Conservation (phyloP, 108 stramenopile genomes). For the Discostella stelligeroides region DNA sequence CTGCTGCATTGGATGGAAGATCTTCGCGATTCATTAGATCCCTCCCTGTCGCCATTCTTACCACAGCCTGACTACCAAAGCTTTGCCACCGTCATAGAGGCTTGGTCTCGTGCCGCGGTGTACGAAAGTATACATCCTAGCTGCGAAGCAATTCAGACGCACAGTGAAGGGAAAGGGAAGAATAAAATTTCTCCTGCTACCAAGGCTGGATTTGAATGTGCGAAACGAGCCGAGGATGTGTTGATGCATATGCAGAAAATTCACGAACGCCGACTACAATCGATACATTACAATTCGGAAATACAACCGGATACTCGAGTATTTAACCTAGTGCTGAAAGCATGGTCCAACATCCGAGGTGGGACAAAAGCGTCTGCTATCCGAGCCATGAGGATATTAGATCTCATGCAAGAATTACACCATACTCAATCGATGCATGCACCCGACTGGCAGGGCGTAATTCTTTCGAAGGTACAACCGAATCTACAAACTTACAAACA, state of each 20-base stretch:
- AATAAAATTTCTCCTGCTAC: constrained; percentile 10
- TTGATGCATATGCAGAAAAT: constrained; percentile 46
- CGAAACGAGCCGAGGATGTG: constrained; percentile 36
- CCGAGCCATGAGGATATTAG: constrained; percentile 36
- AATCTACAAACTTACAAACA: constrained; percentile 41
- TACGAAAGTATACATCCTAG: constrained; percentile 18
- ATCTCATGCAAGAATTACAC: constrained; percentile 48
- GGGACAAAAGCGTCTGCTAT: constrained; percentile 43
- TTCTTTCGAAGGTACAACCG: constrained; percentile 33
- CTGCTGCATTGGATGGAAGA: constrained; percentile 43
- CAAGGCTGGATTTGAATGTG: constrained; percentile 41
- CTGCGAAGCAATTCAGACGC: background rate
- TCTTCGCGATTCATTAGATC: constrained; percentile 6
- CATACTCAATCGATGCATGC: constrained; percentile 39
- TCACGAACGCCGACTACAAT: constrained; percentile 19
- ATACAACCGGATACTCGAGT: constrained; percentile 42
- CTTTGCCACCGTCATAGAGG: constrained; percentile 36
- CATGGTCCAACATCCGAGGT: constrained; percentile 28
- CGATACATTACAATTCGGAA: constrained; percentile 15
- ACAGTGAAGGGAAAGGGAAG: constrained; percentile 8
- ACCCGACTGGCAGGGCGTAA: constrained; percentile 33
- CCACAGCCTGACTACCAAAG: constrained; percentile 38
- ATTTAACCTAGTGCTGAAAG: constrained; percentile 34
- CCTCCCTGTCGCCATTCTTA: constrained; percentile 1
- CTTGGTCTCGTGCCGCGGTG: constrained; percentile 40